Conservation (phyloP, 768 basidiomycete species). For the Russula earlei region DNA sequence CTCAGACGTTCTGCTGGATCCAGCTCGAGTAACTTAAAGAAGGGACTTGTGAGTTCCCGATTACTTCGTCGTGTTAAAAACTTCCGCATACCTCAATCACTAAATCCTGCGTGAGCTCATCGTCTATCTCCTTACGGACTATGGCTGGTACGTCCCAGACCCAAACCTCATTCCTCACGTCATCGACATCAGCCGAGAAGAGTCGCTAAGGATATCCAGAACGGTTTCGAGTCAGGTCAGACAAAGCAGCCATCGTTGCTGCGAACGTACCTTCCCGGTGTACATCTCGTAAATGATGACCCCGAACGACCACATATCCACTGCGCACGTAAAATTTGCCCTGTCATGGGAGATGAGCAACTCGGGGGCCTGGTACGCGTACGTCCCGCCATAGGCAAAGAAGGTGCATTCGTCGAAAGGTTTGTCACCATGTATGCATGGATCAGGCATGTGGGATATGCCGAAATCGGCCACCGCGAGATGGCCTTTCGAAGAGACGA, state of each 20-base stretch:
- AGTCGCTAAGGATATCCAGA: background rate
- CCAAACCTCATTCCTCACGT: conserved; percentile 13
- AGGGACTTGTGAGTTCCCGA: background rate
- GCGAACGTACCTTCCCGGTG: background rate
- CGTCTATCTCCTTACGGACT: background rate
- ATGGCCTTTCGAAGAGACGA: conserved; percentile 14
- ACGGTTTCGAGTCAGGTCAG: too few species aligned
- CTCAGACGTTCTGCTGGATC: conserved; percentile 1
- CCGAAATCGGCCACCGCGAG: conserved; percentile 20
- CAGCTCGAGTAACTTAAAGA: conserved; percentile 4
- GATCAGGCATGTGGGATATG: background rate
- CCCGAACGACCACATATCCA: conserved; percentile 16
- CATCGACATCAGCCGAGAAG: background rate
- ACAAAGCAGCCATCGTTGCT: background rate
- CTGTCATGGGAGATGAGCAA: conserved; percentile 2
- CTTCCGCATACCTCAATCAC: background rate
- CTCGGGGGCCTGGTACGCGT: conserved; percentile 16
- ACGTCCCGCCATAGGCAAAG: conserved; percentile 8
- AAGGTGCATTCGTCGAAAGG: background rate
- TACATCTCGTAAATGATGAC: conserved; percentile 13
- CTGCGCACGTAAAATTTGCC: conserved; percentile 4
- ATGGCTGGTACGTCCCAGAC: conserved; percentile 5
- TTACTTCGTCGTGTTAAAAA: background rate
- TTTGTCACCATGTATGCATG: background rate
- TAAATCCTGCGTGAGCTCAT: background rate